Percentiles rank a stretch among this genome's conserved stretches.
These are phyloP conservation scores for Vitis hybrid DNA, from an alignment of 177 flowering plant species.

Conservation along the genomic window DNA sequence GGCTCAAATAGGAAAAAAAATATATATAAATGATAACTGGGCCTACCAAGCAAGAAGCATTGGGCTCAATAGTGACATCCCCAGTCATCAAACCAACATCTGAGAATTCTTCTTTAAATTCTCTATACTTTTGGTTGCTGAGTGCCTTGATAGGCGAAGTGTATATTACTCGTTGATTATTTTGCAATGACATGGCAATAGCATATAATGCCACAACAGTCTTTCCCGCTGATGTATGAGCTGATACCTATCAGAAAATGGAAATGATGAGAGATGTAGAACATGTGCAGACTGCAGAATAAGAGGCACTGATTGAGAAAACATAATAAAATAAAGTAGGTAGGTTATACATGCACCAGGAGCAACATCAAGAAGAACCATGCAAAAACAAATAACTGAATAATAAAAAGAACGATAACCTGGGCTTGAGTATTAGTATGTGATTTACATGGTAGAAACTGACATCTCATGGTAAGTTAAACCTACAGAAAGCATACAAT, in stretches of 20 bases:
- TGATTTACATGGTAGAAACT: no score
- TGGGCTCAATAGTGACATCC: slow-evolving; percentile 96
- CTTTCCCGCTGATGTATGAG: slow-evolving; percentile 99
- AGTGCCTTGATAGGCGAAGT: slow-evolving; percentile 99
- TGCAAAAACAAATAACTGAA: no score
- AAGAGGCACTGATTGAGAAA: no score
- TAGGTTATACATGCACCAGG: no score
- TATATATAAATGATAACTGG: not conserved
- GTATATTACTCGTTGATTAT: slow-evolving; percentile 88
- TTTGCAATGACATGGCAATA: slow-evolving; percentile 86
- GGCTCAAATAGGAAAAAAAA: not conserved
- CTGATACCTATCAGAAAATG: slow-evolving; percentile 65
- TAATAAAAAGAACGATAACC: no score
- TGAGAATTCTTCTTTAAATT: slow-evolving; percentile 92
- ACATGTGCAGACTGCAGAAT: no score
- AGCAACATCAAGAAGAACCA: no score
- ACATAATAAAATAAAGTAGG: no score
- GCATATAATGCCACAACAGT: slow-evolving; percentile 95
- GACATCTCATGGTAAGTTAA: no score
- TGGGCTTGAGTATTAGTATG: no score
- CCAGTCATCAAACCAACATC: slow-evolving; percentile 99
- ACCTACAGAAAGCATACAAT: no score
- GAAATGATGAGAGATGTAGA: not conserved
- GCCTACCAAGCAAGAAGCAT: slow-evolving; percentile 94
- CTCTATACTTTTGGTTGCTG: slow-evolving; percentile 94